Evolutionary conservation across 225 moss, liverwort and hornwort genomes (phyloP).

Genomic region (Physcomitrellopsis africana): DNA sequence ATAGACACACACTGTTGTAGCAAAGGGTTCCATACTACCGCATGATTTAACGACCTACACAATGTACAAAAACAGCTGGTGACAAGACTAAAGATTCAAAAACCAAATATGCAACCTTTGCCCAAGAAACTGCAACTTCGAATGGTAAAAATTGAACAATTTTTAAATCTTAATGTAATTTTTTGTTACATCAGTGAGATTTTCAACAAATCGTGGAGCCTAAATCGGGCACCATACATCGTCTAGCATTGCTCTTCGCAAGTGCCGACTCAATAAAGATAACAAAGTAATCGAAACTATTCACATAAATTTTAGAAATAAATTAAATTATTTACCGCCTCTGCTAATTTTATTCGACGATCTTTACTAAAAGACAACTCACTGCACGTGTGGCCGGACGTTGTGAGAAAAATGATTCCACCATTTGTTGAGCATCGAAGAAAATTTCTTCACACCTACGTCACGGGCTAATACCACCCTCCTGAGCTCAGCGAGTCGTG

Average conservation of each 20-base stretch:
- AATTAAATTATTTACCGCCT: conserved; percentile 23
- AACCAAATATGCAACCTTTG: too few species aligned
- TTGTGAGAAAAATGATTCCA: background rate
- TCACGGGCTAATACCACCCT: conserved; percentile 18
- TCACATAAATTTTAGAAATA: background rate
- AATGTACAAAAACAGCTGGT: too few species aligned
- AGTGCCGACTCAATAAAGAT: conserved; percentile 19
- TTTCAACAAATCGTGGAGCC: conserved; percentile 22
- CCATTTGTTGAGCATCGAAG: background rate
- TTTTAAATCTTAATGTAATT: too few species aligned
- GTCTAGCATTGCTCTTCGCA: conserved; percentile 30
- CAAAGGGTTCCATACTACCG: too few species aligned
- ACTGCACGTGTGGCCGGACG: background rate
- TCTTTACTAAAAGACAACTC: conserved; percentile 15
- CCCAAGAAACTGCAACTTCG: too few species aligned
- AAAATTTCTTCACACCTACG: conserved; percentile 3
- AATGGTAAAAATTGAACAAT: too few species aligned
- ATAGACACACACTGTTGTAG: too few species aligned
- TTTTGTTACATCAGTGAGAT: too few species aligned
- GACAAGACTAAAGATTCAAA: too few species aligned
- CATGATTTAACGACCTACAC: too few species aligned
- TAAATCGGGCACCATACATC: conserved; percentile 15
- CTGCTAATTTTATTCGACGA: conserved; percentile 19
- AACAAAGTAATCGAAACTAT: too few species aligned
- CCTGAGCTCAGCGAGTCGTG: background rate